phyloP scores from a whole-genome alignment of 306 rosid species.

The Trifolium subterraneum region DNA sequence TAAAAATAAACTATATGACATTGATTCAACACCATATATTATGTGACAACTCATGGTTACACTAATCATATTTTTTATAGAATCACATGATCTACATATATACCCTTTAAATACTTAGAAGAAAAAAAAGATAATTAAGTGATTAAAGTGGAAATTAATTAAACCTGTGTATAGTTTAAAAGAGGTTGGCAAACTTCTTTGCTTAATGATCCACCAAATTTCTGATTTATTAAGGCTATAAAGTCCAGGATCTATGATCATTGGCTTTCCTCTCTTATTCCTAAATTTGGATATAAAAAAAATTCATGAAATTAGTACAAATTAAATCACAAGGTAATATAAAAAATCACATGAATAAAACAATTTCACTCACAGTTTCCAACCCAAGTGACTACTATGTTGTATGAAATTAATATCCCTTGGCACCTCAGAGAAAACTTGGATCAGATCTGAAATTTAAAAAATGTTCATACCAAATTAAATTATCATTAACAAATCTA shows the following conservation, averaged over 20 bases:
- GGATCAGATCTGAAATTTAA: constrained; percentile 70
- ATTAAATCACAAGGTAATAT: not conserved
- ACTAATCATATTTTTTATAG: not conserved
- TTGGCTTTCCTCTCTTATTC: constrained; percentile 89
- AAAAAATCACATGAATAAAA: constrained; percentile 4
- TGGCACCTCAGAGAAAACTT: constrained; percentile 77
- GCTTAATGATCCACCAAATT: constrained; percentile 86
- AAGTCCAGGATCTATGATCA: constrained; percentile 83
- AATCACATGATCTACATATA: too few relatives aligned
- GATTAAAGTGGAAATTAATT: not conserved
- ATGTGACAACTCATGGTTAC: not conserved
- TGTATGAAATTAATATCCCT: constrained; percentile 83
- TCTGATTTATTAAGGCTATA: constrained; percentile 84
- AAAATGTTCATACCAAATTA: constrained; percentile 14
- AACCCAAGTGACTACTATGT: constrained; percentile 83
- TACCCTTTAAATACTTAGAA: too few relatives aligned
- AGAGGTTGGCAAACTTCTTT: constrained; percentile 78
- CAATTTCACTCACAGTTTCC: constrained; percentile 66
- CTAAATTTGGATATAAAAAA: constrained; percentile 50
- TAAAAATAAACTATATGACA: too few relatives aligned
- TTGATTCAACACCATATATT: not conserved
- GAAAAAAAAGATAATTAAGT: not conserved
- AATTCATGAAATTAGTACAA: not conserved
- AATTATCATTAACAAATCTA: not conserved
- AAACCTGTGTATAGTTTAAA: constrained; percentile 95